Evolutionary conservation across 2,329 filamentous ascomycete genomes (phyloP).

Genomic region (Aureobasidium sp.): DNA sequence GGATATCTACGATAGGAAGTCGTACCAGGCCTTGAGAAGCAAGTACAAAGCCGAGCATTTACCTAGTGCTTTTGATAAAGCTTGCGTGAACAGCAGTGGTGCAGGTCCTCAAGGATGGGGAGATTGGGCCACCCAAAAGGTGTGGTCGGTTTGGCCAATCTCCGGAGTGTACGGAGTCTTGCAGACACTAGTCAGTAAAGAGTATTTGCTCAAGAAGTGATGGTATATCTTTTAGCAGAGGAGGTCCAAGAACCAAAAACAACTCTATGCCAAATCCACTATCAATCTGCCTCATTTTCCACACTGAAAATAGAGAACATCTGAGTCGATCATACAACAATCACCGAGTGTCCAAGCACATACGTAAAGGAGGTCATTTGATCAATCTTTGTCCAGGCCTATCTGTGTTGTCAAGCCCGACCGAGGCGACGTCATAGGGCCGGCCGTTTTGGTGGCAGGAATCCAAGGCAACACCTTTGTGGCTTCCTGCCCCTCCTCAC

Average conservation of each 20-base stretch:
- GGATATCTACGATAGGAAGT: constrained; percentile 50
- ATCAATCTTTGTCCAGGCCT: neutral
- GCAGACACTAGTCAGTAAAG: constrained; percentile 2
- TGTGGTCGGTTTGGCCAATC: neutral
- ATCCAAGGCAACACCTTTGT: constrained; percentile 11
- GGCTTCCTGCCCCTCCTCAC: neutral
- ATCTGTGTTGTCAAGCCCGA: neutral
- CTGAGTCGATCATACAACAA: neutral
- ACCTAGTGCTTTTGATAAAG: constrained; percentile 1
- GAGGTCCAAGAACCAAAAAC: neutral
- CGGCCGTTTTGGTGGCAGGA: constrained; percentile 6
- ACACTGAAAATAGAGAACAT: neutral
- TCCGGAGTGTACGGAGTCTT: constrained; percentile 3
- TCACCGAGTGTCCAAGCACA: neutral
- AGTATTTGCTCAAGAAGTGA: constrained; percentile 4
- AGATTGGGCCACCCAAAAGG: neutral
- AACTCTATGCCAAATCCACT: too few species aligned
- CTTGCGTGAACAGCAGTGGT: neutral
- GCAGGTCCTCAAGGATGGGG: neutral
- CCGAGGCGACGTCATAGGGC: neutral
- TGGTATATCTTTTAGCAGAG: neutral
- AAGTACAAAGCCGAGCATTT: constrained; percentile 31
- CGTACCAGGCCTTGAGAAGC: constrained; percentile 50
- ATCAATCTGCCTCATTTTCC: too few species aligned
- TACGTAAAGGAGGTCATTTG: neutral